Evolutionary conservation across 768 basidiomycete species (phyloP).

Genomic region (Pluteus cervinus): DNA sequence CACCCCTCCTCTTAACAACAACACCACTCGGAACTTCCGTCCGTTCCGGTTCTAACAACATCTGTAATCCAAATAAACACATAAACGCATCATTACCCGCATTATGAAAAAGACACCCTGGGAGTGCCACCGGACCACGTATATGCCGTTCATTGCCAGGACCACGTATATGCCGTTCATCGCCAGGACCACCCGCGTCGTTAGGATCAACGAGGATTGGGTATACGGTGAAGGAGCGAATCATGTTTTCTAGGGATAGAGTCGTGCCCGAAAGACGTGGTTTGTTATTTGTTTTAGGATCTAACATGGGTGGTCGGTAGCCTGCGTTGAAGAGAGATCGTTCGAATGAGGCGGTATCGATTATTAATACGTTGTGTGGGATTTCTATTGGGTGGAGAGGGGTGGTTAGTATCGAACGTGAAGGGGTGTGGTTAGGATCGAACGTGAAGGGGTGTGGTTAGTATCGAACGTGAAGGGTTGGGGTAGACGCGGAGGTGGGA

Average conservation of each 20-base stretch:
- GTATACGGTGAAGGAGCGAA: slow-evolving; percentile 51
- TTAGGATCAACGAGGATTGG: slow-evolving; percentile 19
- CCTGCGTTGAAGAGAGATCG: slow-evolving; percentile 54
- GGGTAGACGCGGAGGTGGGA: too few species aligned
- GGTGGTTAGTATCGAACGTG: too few species aligned
- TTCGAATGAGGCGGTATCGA: slow-evolving; percentile 65
- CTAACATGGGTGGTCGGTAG: slow-evolving; percentile 52
- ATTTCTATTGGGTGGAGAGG: too few species aligned
- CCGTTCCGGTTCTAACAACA: slow-evolving; percentile 52
- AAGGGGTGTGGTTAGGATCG: too few species aligned
- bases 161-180: too few species aligned
- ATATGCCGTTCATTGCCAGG: too few species aligned
- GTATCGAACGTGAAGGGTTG: too few species aligned
- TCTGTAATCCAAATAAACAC: slow-evolving; percentile 61
- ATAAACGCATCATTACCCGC: slow-evolving; percentile 80
- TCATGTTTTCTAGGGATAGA: slow-evolving; percentile 56
- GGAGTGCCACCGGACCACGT: slow-evolving; percentile 26
- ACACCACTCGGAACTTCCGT: slow-evolving; percentile 35
- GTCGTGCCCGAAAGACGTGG: slow-evolving; percentile 44
- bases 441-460: too few species aligned
- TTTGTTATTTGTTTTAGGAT: slow-evolving; percentile 50
- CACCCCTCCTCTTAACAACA: slow-evolving; percentile 23
- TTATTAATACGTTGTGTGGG: slow-evolving; percentile 63
- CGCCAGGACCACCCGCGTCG: slow-evolving; percentile 6
- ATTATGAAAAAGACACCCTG: slow-evolving; percentile 51